Evolutionary conservation across 148 eudicot genomes (phyloP).

Genomic region (Chenopodium quinoa): DNA sequence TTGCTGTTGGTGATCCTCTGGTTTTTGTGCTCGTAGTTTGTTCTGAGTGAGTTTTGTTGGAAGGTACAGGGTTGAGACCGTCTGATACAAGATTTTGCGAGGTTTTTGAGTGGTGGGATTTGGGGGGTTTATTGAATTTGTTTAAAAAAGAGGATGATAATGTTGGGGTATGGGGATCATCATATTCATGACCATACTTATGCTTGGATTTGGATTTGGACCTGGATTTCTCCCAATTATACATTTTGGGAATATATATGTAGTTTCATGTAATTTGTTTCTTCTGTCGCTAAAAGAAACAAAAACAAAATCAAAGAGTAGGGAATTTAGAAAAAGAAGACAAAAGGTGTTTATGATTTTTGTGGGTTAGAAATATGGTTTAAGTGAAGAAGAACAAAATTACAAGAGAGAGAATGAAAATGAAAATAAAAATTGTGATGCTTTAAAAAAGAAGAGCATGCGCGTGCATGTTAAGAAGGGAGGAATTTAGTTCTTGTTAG

Average conservation of each 20-base stretch:
- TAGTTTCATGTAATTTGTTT: background rate
- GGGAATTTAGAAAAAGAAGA: background rate
- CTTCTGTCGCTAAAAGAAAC: slow-evolving; percentile 12
- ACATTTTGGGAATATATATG: slow-evolving; percentile 3
- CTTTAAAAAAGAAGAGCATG: slow-evolving; percentile 30
- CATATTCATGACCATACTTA: slow-evolving; percentile 20
- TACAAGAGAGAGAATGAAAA: slow-evolving; percentile 5
- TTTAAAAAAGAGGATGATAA: slow-evolving; percentile 73
- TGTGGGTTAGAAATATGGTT: slow-evolving; percentile 16
- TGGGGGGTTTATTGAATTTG: slow-evolving; percentile 50
- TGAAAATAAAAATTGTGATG: background rate
- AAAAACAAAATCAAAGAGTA: background rate
- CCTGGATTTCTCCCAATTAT: slow-evolving; percentile 33
- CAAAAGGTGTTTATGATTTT: slow-evolving; percentile 16
- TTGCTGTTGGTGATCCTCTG: background rate
- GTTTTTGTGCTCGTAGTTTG: slow-evolving; percentile 14
- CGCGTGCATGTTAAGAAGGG: slow-evolving; percentile 31
- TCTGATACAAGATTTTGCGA: background rate
- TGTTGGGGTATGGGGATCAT: slow-evolving; percentile 40
- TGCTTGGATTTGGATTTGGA: slow-evolving; percentile 16
- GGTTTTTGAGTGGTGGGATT: slow-evolving; percentile 19
- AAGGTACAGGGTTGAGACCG: background rate
- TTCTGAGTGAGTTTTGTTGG: background rate
- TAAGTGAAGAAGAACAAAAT: slow-evolving; percentile 20
- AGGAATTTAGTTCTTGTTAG: background rate